Base-by-base conservation (phyloP, 2,329 filamentous ascomycete genomes). In the Fusarium denticulatum region DNA sequence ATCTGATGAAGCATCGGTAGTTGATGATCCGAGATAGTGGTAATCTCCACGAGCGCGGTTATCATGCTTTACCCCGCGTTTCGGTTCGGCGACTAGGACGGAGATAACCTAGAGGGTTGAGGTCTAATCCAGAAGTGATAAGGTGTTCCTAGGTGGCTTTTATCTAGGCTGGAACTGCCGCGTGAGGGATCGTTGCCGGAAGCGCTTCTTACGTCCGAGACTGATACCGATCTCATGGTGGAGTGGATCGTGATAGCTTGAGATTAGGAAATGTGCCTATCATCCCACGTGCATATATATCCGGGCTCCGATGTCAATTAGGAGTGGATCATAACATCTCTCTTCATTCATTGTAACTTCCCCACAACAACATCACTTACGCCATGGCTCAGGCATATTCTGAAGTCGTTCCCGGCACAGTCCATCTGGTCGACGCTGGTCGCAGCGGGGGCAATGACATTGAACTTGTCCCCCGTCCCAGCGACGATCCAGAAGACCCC, bases 381-480 rank as follows among this genome's bases (percentile, higher is more conserved):
- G 5, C 4, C 1, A 55, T 53, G 57, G n/a, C 34, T 40, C 30
- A 40, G 39, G 30, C 24, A 20, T 58, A 53, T 10, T 55, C 57
- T 14, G 57, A 60, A 26, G 46, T 55, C 15, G 46, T 60, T 4
- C 57, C 57, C 1, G 57, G 57, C 26, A 60, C 57, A 3, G 47
- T 60, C 13, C 47, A 55, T 13, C 46, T 60, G 6, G 46, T 53
- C 46, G 46, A 60, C 6, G 34, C 57, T 10, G 57, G 47, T 14
- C 57, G 55, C 55, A 26, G 28, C 2, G 20, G 13, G 7, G 45
- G 57, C 46, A 34, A 60, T 20, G 57, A 40, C 22, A 61, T 64
- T 24, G 61, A 61, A 24, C 61, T 64, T 18, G 56, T 61, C 8
- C 61, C 61, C 4, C 57, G 24, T 20, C 61, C 61, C 6, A 61